A percentile compares a stretch with the other conserved stretches of the same genome.
Evolutionary conservation across 2,329 filamentous ascomycete species (phyloP).

Genomic region (Alternaria triticimaculans): DNA sequence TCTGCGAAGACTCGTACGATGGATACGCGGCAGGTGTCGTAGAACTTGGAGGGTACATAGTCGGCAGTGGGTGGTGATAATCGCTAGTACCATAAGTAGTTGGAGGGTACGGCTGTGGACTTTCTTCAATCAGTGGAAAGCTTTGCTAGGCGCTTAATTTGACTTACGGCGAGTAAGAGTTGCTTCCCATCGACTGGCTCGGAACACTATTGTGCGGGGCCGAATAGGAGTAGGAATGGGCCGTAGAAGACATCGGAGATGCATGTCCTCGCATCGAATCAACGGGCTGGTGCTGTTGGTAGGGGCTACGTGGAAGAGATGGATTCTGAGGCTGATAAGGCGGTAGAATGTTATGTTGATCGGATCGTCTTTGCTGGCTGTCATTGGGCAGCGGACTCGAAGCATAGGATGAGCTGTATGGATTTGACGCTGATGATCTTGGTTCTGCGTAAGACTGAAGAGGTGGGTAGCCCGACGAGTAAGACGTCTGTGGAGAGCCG

Average conservation of each 20-base stretch:
- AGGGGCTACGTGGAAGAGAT: conserved; percentile 40
- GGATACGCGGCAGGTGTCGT: conserved; percentile 41
- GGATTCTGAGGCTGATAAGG: conserved; percentile 39
- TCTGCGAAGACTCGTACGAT: conserved; percentile 39
- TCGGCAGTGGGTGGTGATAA: conserved; percentile 43
- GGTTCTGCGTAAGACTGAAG: conserved; percentile 40
- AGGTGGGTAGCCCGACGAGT: conserved; percentile 42
- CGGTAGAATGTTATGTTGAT: conserved; percentile 36
- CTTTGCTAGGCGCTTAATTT: background rate
- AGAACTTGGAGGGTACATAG: conserved; percentile 46
- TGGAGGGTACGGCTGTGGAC: conserved; percentile 42
- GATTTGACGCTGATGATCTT: conserved; percentile 33
- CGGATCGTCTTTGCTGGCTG: conserved; percentile 33
- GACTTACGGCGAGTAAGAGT: conserved; percentile 44
- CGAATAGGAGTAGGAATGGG: conserved; percentile 42
- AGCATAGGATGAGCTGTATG: conserved; percentile 39
- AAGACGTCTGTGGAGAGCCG: conserved; percentile 38
- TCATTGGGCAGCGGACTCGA: conserved; percentile 36
- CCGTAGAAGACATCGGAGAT: conserved; percentile 32
- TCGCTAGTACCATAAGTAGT: conserved; percentile 43
- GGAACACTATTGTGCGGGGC: conserved; percentile 40
- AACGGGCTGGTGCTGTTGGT: conserved; percentile 42
- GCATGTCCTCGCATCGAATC: conserved; percentile 39
- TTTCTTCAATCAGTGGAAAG: conserved; percentile 22
- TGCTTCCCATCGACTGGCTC: conserved; percentile 36